phyloP scores from a whole-genome alignment of 345 rosid genomes.

The Salix koriyanagi region DNA sequence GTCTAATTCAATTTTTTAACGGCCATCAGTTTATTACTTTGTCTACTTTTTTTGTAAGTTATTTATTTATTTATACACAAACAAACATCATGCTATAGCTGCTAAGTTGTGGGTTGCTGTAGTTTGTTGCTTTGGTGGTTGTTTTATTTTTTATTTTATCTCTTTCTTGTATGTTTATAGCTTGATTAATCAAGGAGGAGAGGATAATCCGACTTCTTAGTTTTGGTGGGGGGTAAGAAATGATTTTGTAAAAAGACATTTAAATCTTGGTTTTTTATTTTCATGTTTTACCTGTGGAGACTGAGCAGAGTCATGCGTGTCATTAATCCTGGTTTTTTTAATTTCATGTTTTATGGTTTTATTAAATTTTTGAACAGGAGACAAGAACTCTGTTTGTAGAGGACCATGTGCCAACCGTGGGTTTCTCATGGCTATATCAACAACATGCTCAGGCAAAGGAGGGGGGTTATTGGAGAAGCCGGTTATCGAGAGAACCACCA shows the following conservation, averaged over 20 bases:
- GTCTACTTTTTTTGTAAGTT: neutral
- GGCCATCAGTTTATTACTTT: neutral
- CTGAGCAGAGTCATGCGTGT: neutral
- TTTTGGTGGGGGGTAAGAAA: neutral
- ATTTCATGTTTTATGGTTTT: neutral
- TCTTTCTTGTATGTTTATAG: neutral
- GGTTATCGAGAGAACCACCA: slow-evolving; percentile 52
- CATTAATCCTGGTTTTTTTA: neutral
- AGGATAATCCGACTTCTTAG: neutral
- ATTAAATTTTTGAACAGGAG: slow-evolving; percentile 35
- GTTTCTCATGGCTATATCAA: slow-evolving; percentile 46
- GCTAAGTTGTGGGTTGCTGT: neutral
- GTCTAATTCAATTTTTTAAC: neutral
- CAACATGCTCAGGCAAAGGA: slow-evolving; percentile 56
- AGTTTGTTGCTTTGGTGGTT: neutral
- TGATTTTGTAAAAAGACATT: no score
- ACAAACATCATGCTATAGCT: neutral
- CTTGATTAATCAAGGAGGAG: neutral
- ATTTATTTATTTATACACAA: neutral
- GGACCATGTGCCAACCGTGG: slow-evolving; percentile 52
- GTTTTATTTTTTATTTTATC: neutral
- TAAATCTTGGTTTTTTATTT: neutral
- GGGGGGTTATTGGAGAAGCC: slow-evolving; percentile 73
- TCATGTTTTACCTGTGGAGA: neutral
- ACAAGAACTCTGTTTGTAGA: slow-evolving; percentile 39